Base-by-base conservation (phyloP, 208 protist genomes). In the Leishmania tropica region DNA sequence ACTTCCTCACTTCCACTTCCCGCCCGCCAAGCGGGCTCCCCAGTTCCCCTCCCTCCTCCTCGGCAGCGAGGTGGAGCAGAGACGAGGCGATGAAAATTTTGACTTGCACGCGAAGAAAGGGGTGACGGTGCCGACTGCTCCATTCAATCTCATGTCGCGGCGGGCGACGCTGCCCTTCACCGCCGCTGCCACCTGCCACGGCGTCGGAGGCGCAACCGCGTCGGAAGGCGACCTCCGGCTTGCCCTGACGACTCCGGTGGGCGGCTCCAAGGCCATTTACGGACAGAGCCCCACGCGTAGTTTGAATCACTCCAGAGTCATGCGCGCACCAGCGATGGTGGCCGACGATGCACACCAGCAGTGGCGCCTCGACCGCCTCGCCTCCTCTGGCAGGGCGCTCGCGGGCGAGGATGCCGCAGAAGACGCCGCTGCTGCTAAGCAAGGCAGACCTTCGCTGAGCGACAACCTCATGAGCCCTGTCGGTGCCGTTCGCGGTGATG, bases 141-240 rank as follows among this genome's bases (percentile, higher is more conserved):
- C 75, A 45, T 53, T 53, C 8, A 40, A n/a, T 31, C 40, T 28
- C 21, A 28, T 35, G 40, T 24, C n/a, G 8, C 75, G 75, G 56
- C 75, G 75, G 37, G 54, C 35, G 19, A 78, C 75, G 56, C 56
- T 78, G 75, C 75, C 75, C 19, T 78, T 78, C 40, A 10, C 47
- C 47, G 73, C 51, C 19, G 51, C 45, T 47, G 51, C 8, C 73
- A 56, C 51, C 15, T 28, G 51, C 51, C 17, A 45, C 73, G 13
- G 51, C 10, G 75, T 37, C 56, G 75, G 56, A 15, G 40, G 42
- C 53, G 21, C 21, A 7, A 31, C 35, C 28, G 21, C 56, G 13
- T 56, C 31, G 28, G 47, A 67, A 37, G 56, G 40, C 75, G 28
- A 5, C 48, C n/a, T 35, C 11, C 75, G 56, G 35, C 19, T 31